Evolutionary conservation across 2,329 filamentous ascomycete species (phyloP), one percentile per base, ranked within the genome.

Genomic region (Lachnellula cervina): DNA sequence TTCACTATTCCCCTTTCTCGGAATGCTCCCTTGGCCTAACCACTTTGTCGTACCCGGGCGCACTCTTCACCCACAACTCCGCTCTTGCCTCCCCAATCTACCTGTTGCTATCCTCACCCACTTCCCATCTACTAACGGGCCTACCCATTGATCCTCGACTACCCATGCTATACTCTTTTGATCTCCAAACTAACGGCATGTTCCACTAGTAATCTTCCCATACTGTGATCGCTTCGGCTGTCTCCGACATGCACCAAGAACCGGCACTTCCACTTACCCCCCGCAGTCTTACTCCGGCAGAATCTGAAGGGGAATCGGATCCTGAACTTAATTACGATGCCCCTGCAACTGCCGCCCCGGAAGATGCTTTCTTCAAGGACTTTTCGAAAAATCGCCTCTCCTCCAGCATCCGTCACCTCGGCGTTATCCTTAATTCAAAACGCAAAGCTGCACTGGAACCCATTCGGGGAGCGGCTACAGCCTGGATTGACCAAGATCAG

Each of bases 401-500:
- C n/a, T 9, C 17, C 1, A 45, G 16, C 34, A 48, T 59, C 4
- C 52, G 50, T 5, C 44, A 57, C 5, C 47, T 65, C 9, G 56
- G 49, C 14, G 55, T 59, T 9, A n/a, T 56, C 8, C 42, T 59
- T 32, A 62, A 62, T n/a, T 58, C 51, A 1, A 54, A 51, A 44
- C 46, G 56, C 2, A 56, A 55, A 19, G 59, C 59, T 19, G 51
- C 57, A 1, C 59, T 53, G 16, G 51, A 47, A 1, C 43, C 45
- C 16, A 51, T 54, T n/a, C 47, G 55, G 6, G 59, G 63, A 47
- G 51, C 40, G 2, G 51, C 59, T 8, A 51, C 57, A 9, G 61
- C 54, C 3, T 65, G 51, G 9, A 49, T 63, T n/a, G 67, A 69
- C 47, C 48, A 59, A 25, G 67, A 69, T 52, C 53, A 64, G 19